Conservation (phyloP, 371 early-diverging fungal genomes). For the Mortierella sp. region DNA sequence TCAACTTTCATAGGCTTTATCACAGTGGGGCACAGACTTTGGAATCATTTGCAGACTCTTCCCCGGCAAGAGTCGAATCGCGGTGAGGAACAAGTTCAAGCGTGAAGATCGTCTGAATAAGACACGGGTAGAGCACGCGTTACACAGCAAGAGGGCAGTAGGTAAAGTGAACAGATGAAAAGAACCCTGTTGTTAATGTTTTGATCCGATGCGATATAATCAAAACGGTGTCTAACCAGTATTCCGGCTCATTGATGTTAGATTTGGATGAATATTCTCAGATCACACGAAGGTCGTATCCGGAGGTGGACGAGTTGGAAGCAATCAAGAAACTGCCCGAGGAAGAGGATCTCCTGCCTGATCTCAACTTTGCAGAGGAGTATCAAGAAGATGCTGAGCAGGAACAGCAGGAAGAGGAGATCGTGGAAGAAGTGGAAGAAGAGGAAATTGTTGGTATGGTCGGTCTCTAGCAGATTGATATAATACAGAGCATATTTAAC, state of each 20-base stretch:
- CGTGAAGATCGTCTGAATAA: constrained; percentile 70
- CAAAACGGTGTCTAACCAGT: too few species aligned
- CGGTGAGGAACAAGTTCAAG: constrained; percentile 76
- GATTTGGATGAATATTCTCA: constrained; percentile 43
- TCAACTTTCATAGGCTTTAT: constrained; percentile 64
- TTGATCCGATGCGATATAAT: too few species aligned
- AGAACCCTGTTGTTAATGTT: too few species aligned
- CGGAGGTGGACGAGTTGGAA: constrained; percentile 27
- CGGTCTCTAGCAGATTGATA: background rate
- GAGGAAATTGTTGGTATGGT: constrained; percentile 29
- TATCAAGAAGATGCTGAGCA: constrained; percentile 18
- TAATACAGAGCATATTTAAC: too few species aligned
- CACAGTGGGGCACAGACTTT: constrained; percentile 85
- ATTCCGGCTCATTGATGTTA: background rate
- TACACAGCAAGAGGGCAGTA: constrained; percentile 59
- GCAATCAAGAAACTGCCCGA: constrained; percentile 28
- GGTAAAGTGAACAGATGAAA: constrained; percentile 49
- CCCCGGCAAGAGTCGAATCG: constrained; percentile 65
- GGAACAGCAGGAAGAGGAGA: constrained; percentile 14
- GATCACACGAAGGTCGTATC: constrained; percentile 21
- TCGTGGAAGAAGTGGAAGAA: background rate
- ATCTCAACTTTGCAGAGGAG: constrained; percentile 7
- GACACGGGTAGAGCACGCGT: constrained; percentile 63
- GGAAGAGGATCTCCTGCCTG: constrained; percentile 2
- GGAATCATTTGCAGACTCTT: constrained; percentile 72